A percentile compares a stretch with the other conserved stretches of the same genome.
Evolutionary conservation across 116 monocot species (phyloP).

Genomic region (Iris pallida): DNA sequence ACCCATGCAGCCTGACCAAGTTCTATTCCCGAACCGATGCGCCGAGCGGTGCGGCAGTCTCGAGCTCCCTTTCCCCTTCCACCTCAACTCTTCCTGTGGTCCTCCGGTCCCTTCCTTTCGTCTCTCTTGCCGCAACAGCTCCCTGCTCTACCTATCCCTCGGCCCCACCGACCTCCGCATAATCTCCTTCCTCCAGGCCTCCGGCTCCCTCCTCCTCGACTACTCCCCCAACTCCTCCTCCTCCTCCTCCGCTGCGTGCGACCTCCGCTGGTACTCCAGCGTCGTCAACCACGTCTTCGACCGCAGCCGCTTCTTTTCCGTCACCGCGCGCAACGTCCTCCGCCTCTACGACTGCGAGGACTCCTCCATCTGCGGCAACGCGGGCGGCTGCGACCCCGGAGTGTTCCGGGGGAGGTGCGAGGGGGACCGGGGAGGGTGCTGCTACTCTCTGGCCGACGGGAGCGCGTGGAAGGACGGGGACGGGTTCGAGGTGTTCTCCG

Average conservation of each 20-base stretch:
- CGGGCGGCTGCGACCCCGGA: slow-evolving; percentile 20
- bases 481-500: slow-evolving; percentile 47
- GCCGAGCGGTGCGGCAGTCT: slow-evolving; percentile 51
- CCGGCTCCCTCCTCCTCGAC: slow-evolving; percentile 62
- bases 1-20: not conserved
- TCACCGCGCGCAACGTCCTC: slow-evolving; percentile 55
- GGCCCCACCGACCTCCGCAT: slow-evolving; percentile 35
- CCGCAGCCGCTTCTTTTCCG: slow-evolving; percentile 34
- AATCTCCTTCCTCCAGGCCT: slow-evolving; percentile 41
- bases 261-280: slow-evolving; percentile 31
- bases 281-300: slow-evolving; percentile 11
- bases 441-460: slow-evolving; percentile 74
- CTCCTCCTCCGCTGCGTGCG: slow-evolving; percentile 16
- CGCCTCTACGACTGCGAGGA: slow-evolving; percentile 86
- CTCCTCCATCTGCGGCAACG: slow-evolving; percentile 61
- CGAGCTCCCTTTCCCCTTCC: slow-evolving; percentile 64
- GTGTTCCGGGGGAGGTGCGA: slow-evolving; percentile 10
- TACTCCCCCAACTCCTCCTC: slow-evolving; percentile 35
- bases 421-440: slow-evolving; percentile 39
- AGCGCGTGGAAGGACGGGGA: slow-evolving; percentile 67
- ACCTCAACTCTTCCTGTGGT: slow-evolving; percentile 55
- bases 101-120: slow-evolving; percentile 39
- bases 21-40: slow-evolving; percentile 26
- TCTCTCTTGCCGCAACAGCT: slow-evolving; percentile 32
- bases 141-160: slow-evolving; percentile 15